Evolutionary conservation across 495 filamentous ascomycete species (phyloP).

Genomic region (Hypoxylon fragiforme): DNA sequence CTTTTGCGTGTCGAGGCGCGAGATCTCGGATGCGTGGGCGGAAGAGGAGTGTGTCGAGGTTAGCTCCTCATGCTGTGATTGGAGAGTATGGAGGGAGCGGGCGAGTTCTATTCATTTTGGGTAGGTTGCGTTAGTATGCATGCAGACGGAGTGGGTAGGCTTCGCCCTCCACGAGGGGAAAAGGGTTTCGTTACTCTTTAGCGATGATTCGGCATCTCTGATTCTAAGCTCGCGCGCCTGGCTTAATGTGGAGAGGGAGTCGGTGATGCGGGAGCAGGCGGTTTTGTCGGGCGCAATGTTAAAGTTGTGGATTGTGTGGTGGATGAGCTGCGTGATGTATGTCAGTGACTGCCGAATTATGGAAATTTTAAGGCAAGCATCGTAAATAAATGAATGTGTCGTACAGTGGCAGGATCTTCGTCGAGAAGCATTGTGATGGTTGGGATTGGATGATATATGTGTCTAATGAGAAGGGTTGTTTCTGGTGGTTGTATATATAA

Average conservation of each 20-base stretch:
- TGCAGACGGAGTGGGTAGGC: too few species aligned
- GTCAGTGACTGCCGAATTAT: slow-evolving; percentile 32
- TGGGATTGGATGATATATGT: not conserved
- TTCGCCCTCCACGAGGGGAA: too few species aligned
- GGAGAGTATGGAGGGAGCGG: slow-evolving; percentile 69
- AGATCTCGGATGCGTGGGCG: slow-evolving; percentile 77
- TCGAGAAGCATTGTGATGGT: slow-evolving; percentile 85
- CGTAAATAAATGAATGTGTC: too few species aligned
- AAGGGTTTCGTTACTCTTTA: slow-evolving; percentile 55
- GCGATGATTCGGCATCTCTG: slow-evolving; percentile 66
- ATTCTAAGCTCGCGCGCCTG: slow-evolving; percentile 77
- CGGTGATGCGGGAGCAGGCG: slow-evolving; percentile 82
- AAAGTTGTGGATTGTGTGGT: slow-evolving; percentile 90
- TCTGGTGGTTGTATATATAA: not conserved
- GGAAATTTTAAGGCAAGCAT: too few species aligned
- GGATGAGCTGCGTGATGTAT: slow-evolving; percentile 68
- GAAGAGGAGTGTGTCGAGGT: slow-evolving; percentile 69
- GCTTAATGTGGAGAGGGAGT: slow-evolving; percentile 76
- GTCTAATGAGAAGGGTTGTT: not conserved
- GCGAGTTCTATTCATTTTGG: slow-evolving; percentile 56
- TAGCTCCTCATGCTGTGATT: slow-evolving; percentile 70
- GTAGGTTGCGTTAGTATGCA: slow-evolving; percentile 1
- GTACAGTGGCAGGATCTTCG: slow-evolving; percentile 85
- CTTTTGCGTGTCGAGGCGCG: slow-evolving; percentile 87
- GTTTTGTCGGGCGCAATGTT: slow-evolving; percentile 86